Evolutionary conservation across 2,329 filamentous ascomycete genomes (phyloP).

Genomic region (Didymella lethalis): DNA sequence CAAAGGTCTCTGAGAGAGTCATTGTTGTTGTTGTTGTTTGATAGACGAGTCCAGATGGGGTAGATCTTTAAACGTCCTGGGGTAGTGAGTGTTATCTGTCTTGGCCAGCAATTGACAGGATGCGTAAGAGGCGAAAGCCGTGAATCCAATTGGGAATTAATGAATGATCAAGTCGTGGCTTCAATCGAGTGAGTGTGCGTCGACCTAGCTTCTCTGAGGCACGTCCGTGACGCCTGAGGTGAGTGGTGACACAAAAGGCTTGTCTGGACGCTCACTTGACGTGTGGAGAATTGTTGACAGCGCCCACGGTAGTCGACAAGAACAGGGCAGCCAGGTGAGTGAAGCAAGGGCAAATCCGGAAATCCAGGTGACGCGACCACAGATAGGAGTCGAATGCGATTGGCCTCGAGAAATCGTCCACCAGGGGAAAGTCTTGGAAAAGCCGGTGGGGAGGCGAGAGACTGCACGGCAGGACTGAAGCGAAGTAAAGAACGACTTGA

Average conservation of each 20-base stretch:
- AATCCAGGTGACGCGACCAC: slow-evolving; percentile 26
- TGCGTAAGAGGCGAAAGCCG: slow-evolving; percentile 32
- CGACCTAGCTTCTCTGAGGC: slow-evolving; percentile 15
- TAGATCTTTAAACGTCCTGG: slow-evolving; percentile 23
- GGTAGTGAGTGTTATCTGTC: slow-evolving; percentile 46
- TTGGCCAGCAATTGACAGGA: slow-evolving; percentile 52
- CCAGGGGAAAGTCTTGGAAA: slow-evolving; percentile 44
- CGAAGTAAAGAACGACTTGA: slow-evolving; percentile 30
- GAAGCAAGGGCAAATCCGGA: slow-evolving; percentile 44
- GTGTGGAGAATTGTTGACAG: slow-evolving; percentile 31
- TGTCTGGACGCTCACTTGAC: slow-evolving; percentile 33
- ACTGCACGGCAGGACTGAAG: slow-evolving; percentile 26
- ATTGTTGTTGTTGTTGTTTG: slow-evolving; percentile 30
- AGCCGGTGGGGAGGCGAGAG: slow-evolving; percentile 37
- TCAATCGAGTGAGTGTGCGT: slow-evolving; percentile 20
- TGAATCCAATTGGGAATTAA: slow-evolving; percentile 9
- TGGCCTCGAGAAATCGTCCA: slow-evolving; percentile 34
- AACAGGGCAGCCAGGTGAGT: slow-evolving; percentile 39
- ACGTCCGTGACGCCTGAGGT: slow-evolving; percentile 16
- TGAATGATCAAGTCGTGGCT: slow-evolving; percentile 22
- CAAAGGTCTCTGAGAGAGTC: slow-evolving; percentile 33
- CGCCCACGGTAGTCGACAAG: slow-evolving; percentile 31
- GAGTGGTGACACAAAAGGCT: slow-evolving; percentile 25
- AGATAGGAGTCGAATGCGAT: slow-evolving; percentile 36
- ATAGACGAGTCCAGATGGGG: slow-evolving; percentile 27